These are phyloP conservation scores for Camptophora hylomeconis DNA, from an alignment of 2,329 filamentous ascomycete species.

Conservation along the genomic window DNA sequence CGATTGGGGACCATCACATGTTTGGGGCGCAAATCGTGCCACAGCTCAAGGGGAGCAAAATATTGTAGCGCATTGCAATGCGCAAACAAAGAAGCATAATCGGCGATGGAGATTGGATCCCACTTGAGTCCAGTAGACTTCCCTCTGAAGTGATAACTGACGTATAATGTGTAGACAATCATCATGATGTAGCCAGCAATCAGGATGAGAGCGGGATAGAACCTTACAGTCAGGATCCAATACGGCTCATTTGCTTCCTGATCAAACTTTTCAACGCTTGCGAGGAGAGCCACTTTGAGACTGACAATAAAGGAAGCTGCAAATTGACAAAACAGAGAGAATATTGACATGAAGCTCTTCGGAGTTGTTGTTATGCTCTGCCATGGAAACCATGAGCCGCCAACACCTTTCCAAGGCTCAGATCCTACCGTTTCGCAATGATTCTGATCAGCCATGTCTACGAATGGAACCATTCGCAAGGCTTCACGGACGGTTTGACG, in stretches of 20 bases:
- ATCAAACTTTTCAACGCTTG: no score
- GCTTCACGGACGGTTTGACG: slow-evolving; percentile 5
- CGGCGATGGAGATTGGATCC: slow-evolving; percentile 5
- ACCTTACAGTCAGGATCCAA: no score
- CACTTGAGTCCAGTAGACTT: slow-evolving; percentile 7
- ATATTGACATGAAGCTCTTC: slow-evolving; percentile 1
- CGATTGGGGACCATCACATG: slow-evolving; percentile 1
- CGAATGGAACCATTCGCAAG: slow-evolving; percentile 5
- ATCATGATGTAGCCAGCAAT: no score
- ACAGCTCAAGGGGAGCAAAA: slow-evolving; percentile 4
- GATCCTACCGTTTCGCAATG: not conserved
- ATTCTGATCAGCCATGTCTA: slow-evolving; percentile 5
- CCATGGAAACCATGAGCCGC: slow-evolving; percentile 6
- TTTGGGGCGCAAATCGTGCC: slow-evolving; percentile 2
- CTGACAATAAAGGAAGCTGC: slow-evolving; percentile 6
- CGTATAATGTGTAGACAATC: not conserved
- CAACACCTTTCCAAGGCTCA: slow-evolving; percentile 2
- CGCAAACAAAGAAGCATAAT: slow-evolving; percentile 5
- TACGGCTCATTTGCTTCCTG: no score
- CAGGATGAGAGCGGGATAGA: no score
- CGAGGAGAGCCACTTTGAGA: slow-evolving; percentile 6
- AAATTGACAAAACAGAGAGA: slow-evolving; percentile 5
- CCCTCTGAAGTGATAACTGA: not conserved
- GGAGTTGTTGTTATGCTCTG: slow-evolving; percentile 4
- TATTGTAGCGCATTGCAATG: slow-evolving; percentile 2